Evolutionary conservation across 2,329 filamentous ascomycete species (phyloP).

Genomic region (Hirsutella rhossiliensis): DNA sequence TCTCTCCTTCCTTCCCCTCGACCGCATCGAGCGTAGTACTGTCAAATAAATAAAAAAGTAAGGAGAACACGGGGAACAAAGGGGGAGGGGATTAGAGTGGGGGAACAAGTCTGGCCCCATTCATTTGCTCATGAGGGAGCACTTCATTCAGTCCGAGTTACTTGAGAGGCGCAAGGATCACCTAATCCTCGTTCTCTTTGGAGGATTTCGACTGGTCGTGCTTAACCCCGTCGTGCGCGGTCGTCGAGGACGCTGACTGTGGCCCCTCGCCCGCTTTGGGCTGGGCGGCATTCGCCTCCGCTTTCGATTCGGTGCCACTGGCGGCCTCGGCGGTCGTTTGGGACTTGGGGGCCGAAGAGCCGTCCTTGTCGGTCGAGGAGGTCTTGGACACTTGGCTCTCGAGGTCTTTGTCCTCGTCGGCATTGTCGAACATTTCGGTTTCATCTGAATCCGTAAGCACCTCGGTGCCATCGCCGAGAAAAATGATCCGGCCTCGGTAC

Average conservation of each 20-base stretch:
- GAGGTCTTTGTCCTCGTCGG: slow-evolving; percentile 75
- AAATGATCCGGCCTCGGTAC: slow-evolving; percentile 78
- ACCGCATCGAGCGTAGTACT: background rate
- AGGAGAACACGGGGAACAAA: background rate
- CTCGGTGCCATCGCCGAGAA: slow-evolving; percentile 91
- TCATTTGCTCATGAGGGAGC: background rate
- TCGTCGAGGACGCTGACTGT: background rate
- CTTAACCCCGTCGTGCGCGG: slow-evolving; percentile 12
- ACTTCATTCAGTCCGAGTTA: slow-evolving; percentile 4
- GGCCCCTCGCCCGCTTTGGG: slow-evolving; percentile 2
- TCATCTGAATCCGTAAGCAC: slow-evolving; percentile 81
- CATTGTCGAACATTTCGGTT: slow-evolving; percentile 84
- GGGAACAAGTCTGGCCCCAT: background rate
- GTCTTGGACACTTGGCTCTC: slow-evolving; percentile 69
- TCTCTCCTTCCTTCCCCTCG: background rate
- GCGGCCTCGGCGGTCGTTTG: slow-evolving; percentile 4
- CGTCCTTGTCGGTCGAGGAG: slow-evolving; percentile 11
- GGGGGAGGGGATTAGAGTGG: background rate
- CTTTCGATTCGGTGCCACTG: slow-evolving; percentile 7
- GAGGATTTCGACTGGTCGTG: slow-evolving; percentile 11
- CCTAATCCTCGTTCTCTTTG: slow-evolving; percentile 25
- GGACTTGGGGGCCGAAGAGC: background rate
- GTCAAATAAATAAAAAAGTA: slow-evolving; percentile 2
- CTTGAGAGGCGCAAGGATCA: slow-evolving; percentile 11
- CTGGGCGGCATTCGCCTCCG: slow-evolving; percentile 5